Conservation (phyloP, 2,329 filamentous ascomycete genomes). For the Ophidiomyces ophidiicola region DNA sequence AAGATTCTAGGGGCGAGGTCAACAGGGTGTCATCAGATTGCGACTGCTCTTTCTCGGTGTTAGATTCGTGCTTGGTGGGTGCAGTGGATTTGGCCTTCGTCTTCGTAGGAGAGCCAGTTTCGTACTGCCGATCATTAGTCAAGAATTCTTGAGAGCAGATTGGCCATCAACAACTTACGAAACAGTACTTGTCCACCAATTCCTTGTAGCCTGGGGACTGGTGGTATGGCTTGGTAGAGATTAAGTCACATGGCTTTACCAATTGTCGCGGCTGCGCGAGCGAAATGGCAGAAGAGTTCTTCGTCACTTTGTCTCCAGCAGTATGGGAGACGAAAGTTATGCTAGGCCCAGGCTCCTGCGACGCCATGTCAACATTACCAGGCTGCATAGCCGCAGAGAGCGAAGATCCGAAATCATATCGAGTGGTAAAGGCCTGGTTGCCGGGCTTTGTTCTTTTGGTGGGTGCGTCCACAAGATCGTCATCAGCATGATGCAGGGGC, state of each 20-base stretch:
- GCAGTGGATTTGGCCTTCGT: not conserved
- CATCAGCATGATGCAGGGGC: conserved; percentile 4
- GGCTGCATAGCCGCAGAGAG: conserved; percentile 66
- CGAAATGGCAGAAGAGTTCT: not conserved
- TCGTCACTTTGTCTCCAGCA: not conserved
- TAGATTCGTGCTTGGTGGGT: not conserved
- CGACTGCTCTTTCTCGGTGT: conserved; percentile 3
- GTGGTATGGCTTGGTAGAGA: conserved; percentile 52
- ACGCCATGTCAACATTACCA: conserved; percentile 21
- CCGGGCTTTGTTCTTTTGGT: conserved; percentile 37
- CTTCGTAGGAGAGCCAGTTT: conserved; percentile 6
- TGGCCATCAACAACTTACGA: conserved; percentile 59
- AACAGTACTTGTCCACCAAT: conserved; percentile 97
- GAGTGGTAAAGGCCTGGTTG: conserved; percentile 71
- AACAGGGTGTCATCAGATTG: conserved; percentile 3
- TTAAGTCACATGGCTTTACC: conserved; percentile 11
- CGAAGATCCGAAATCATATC: conserved; percentile 94
- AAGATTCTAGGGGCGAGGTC: conserved; percentile 1
- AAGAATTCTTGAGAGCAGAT: not conserved
- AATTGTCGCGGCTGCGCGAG: not conserved
- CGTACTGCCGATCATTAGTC: conserved; percentile 5
- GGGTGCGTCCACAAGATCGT: conserved; percentile 21
- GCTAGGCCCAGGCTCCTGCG: not conserved
- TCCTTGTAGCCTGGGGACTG: conserved; percentile 89
- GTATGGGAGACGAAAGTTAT: not conserved